These are phyloP conservation scores for Eruca vesicaria DNA, from an alignment of 441 rosid genomes.

Conservation along the genomic window DNA sequence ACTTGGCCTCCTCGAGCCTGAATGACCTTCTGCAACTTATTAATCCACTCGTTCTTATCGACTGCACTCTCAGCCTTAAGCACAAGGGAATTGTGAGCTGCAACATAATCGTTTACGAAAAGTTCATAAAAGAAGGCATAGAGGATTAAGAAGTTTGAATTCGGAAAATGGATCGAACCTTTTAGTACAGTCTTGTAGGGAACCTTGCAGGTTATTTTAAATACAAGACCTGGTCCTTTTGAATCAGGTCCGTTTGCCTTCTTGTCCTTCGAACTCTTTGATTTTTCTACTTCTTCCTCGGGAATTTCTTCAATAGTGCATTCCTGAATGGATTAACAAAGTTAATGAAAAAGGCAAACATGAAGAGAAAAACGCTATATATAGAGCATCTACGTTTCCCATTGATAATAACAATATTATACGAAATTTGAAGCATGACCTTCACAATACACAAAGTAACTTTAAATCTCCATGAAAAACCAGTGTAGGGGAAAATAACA, in stretches of 20 bases:
- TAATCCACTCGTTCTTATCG: constrained; percentile 90
- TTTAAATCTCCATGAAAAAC: not conserved
- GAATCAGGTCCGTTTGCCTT: constrained; percentile 80
- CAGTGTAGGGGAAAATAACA: not conserved
- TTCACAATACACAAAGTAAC: not conserved
- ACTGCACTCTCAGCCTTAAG: constrained; percentile 88
- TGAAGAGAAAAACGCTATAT: not conserved
- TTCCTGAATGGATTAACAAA: constrained; percentile 58
- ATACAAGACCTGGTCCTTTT: constrained; percentile 68
- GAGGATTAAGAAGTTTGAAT: not conserved
- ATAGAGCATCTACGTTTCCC: constrained; percentile 7
- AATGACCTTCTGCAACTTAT: constrained; percentile 64
- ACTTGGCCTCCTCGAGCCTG: constrained; percentile 75
- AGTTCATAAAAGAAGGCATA: not conserved
- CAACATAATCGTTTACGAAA: constrained; percentile 32
- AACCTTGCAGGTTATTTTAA: constrained; percentile 85
- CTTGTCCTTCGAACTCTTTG: constrained; percentile 90
- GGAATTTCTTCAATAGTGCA: constrained; percentile 78
- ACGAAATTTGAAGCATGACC: not conserved
- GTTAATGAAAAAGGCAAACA: constrained; percentile 13
- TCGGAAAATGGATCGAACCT: constrained; percentile 46
- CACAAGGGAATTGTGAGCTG: constrained; percentile 85
- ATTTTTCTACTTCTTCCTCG: constrained; percentile 72
- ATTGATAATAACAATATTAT: not conserved
- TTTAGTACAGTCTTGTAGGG: constrained; percentile 94